Evolutionary conservation across 2,329 filamentous ascomycete genomes (phyloP), one percentile per base, ranked within the genome.

Genomic region (Pezicula rhizophila): DNA sequence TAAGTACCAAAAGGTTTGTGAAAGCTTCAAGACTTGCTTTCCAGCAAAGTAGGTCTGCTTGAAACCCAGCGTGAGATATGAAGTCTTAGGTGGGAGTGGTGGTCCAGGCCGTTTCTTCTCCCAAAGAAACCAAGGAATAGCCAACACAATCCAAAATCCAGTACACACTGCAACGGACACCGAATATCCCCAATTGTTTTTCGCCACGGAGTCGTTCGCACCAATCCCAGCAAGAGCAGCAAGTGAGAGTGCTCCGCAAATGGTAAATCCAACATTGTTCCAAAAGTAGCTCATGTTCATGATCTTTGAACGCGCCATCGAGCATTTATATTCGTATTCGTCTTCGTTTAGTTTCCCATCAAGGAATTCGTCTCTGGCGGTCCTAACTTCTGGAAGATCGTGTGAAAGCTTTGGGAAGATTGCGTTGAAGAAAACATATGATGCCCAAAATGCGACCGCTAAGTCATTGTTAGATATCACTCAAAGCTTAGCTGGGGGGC

Each of bases 391-490:
- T 3, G 61, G 61, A 8, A 63, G 57, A 42, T 63, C 58, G 49
- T 61, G 57, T 12, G 60, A 50, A 11, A 64, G 47, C 45, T 63
- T 63, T 2, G 61, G 61, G 42, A 64, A 64, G 14, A 63, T 60
- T 4, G 60, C 61, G 40, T 63, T 63, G 53, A 62, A 64, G 38
- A 64, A 64, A 28, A 63, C 61, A 34, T 64, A 64, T 2, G 60
- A 64, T 4, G 60, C 56, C 60, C 60, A 61, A 50, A 57, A 64
- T 11, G 60, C 59, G 31, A 63, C 54, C 31, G 59, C 60, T 64
- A 20, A 38, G 5, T 12, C 28, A 34, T 34, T 17, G 42, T 18
- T 33, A 40, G 14, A 5, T 7, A 18, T 12, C 6, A 18, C n/a
- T 33, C 15, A 26, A 14, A 26, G 14, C 4, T n/a, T 26, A 31